Percentiles rank a stretch among this genome's conserved stretches.
phyloP scores from a whole-genome alignment of 257 asterid genomes.

The Fraxinus quadrangulata region DNA sequence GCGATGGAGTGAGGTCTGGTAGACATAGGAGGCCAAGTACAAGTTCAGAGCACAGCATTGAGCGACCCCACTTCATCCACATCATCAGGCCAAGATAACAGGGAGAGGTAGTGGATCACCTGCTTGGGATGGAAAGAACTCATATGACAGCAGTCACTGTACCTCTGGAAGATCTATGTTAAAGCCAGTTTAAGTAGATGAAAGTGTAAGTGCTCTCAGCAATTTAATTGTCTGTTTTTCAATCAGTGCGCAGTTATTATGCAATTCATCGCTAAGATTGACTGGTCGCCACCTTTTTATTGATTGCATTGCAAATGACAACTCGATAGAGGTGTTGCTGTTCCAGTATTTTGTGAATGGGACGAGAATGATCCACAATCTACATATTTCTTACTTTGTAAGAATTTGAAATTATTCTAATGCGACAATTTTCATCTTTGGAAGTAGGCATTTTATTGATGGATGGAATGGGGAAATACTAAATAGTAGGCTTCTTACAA shows the following conservation, averaged over 20 bases:
- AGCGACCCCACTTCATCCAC: constrained; percentile 55
- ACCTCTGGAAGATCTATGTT: constrained; percentile 35
- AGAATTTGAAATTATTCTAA: no score
- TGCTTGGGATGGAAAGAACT: constrained; percentile 49
- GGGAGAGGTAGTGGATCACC: constrained; percentile 50
- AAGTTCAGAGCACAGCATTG: constrained; percentile 51
- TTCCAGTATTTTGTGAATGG: no score
- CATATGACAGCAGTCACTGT: constrained; percentile 32
- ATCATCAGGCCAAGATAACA: constrained; percentile 33
- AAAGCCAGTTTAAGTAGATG: constrained; percentile 34
- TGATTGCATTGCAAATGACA: constrained; percentile 23
- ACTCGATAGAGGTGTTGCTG: constrained; percentile 61
- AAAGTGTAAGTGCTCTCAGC: constrained; percentile 31
- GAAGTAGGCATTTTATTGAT: no score
- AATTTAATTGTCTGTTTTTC: background rate
- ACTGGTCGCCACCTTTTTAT: background rate
- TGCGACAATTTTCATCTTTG: no score
- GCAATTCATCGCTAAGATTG: background rate
- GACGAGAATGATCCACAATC: no score
- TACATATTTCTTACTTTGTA: no score
- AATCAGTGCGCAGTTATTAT: background rate
- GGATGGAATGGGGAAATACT: no score
- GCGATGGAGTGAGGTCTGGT: constrained; percentile 44
- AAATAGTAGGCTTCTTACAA: no score
- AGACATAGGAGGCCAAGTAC: constrained; percentile 38